Evolutionary conservation across 2,329 filamentous ascomycete species (phyloP).

Genomic region (Elsinoe necatrix): DNA sequence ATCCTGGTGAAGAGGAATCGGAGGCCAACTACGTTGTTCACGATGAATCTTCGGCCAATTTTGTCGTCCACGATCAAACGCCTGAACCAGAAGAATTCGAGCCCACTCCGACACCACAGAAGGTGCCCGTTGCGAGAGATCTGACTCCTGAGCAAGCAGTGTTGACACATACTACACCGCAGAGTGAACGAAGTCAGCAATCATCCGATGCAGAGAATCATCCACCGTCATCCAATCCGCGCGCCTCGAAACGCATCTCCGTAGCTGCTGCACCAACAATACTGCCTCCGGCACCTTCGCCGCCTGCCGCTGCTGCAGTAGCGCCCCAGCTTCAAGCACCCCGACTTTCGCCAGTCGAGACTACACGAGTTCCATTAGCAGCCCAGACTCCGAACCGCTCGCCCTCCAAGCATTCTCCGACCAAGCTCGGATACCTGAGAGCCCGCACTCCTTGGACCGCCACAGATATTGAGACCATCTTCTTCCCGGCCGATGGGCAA

Average conservation of each 20-base stretch:
- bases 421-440: conserved; percentile 41
- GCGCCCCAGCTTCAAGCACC: conserved; percentile 12
- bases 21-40: conserved; percentile 32
- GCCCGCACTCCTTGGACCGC: conserved; percentile 59
- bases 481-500: conserved; percentile 36
- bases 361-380: conserved; percentile 35
- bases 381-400: conserved; percentile 32
- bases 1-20: conserved; percentile 38
- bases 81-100: conserved; percentile 31
- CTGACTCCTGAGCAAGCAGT: conserved; percentile 36
- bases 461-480: conserved; percentile 66
- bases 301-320: conserved; percentile 26
- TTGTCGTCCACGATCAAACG: conserved; percentile 14
- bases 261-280: background rate
- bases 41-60: conserved; percentile 2
- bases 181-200: conserved; percentile 38
- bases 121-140: conserved; percentile 17
- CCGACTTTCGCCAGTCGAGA: conserved; percentile 27
- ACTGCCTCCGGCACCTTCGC: conserved; percentile 26
- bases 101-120: conserved; percentile 26
- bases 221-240: conserved; percentile 53
- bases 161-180: conserved; percentile 58
- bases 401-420: conserved; percentile 26
- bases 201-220: conserved; percentile 75
- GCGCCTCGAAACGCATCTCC: conserved; percentile 13